Evolutionary conservation across 768 basidiomycete species (phyloP).

Genomic region (Mycena rosella): DNA sequence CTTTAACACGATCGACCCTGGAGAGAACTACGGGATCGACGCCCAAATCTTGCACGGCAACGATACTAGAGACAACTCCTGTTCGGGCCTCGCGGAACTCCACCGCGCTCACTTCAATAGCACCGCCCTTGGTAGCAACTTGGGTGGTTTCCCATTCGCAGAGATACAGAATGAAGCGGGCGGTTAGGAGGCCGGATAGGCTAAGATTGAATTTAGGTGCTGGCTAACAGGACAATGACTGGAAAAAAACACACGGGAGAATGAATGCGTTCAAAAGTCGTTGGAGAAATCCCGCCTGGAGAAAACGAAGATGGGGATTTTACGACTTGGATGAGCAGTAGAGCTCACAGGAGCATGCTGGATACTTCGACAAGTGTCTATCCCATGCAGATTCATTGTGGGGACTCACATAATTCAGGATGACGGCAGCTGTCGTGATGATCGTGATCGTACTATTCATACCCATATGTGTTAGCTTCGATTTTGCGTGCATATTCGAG

Average conservation of each 20-base stretch:
- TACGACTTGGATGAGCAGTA: too few relatives aligned
- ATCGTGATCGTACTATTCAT: conserved; percentile 19
- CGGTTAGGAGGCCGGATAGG: conserved; percentile 21
- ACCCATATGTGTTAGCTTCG: too few relatives aligned
- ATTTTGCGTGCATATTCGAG: too few relatives aligned
- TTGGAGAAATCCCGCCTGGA: conserved; percentile 29
- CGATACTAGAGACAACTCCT: conserved; percentile 5
- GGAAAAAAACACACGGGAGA: conserved; percentile 18
- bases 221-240: neutral
- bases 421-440: conserved; percentile 18
- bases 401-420: conserved; percentile 25
- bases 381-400: neutral
- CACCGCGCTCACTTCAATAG: neutral
- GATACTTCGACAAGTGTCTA: neutral
- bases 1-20: neutral
- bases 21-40: conserved; percentile 10
- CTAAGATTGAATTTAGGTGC: neutral
- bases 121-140: neutral
- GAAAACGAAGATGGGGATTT: neutral
- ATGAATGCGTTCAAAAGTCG: conserved; percentile 29
- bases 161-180: conserved; percentile 27
- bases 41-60: conserved; percentile 20
- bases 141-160: conserved; percentile 19
- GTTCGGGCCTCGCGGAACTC: conserved; percentile 13
- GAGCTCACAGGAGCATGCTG: conserved; percentile 20